Percentiles rank a stretch among this genome's conserved stretches.
Conservation (phyloP, 176 grass and related monocot genomes). For the Echinochloa phyllopogon region DNA sequence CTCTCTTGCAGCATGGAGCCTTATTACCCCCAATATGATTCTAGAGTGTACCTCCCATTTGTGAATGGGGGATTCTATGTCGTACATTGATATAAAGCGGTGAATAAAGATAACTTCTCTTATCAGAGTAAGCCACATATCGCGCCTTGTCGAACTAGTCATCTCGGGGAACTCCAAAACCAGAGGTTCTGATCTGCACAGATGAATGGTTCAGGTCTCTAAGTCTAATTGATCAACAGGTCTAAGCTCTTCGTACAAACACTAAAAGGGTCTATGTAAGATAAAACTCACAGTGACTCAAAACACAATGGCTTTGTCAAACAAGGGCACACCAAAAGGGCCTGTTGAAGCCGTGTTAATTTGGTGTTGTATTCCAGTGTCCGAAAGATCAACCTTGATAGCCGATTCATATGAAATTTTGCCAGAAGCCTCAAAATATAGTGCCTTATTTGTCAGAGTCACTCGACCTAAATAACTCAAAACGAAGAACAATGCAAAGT, state of each 20-base stretch:
- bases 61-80: slow-evolving; percentile 65
- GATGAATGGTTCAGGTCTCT: slow-evolving; percentile 27
- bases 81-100: slow-evolving; percentile 68
- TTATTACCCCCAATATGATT: slow-evolving; percentile 78
- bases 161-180: slow-evolving; percentile 91
- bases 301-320: slow-evolving; percentile 89
- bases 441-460: slow-evolving; percentile 80
- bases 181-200: slow-evolving; percentile 79
- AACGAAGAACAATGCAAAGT: not conserved
- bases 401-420: slow-evolving; percentile 74
- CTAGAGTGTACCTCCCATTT: slow-evolving; percentile 75
- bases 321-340: slow-evolving; percentile 88
- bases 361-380: slow-evolving; percentile 58
- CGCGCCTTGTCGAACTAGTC: slow-evolving; percentile 86
- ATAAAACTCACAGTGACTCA: slow-evolving; percentile 67
- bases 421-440: slow-evolving; percentile 85
- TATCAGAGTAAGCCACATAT: slow-evolving; percentile 84
- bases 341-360: slow-evolving; percentile 82
- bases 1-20: slow-evolving; percentile 89
- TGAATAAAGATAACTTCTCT: slow-evolving; percentile 81
- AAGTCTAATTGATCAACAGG: not conserved
- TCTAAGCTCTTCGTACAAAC: not conserved
- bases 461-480: slow-evolving; percentile 61
- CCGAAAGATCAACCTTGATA: slow-evolving; percentile 73
- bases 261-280: slow-evolving; percentile 3